Base-by-base conservation (phyloP, 352 stramenopile genomes). In the Blastocystis sp. region DNA sequence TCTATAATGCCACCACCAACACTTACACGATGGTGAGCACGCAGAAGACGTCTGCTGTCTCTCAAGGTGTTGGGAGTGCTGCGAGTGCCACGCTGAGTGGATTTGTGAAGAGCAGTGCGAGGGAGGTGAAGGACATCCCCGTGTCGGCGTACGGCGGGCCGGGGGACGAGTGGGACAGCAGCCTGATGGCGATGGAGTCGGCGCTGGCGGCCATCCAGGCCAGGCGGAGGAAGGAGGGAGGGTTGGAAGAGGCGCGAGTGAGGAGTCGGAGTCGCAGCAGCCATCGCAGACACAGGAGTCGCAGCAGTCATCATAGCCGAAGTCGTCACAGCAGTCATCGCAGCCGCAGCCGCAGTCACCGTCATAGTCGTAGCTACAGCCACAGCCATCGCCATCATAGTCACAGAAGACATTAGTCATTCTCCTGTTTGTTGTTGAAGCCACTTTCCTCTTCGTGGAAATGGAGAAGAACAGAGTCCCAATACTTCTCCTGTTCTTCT, bases 141-240 rank as follows among this genome's bases (percentile, higher is more conserved):
- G 74, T 84, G 61, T 41, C 74, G 2, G 66, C 52, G n/a, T 84
- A 84, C 48, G 74, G 74, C 40, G 74, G 74, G 34, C 74, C 74
- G 17, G 74, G 69, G 67, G 74, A 84, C 48, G 74, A 84, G 53
- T 84, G 74, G 74, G 74, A 84, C 53, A 84, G 74, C 34, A 84
- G 74, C 28, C 45, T 59, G 60, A 84, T 84, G 74, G 74, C 74
- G n/a, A 62, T 84, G 4, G 74, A 84, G 45, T 69, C 52, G 38
- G 74, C 74, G 21, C n/a, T 84, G 23, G 74, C 74, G 19, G 74
- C 74, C 17, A 84, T 84, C 56, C 74, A 62, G 9, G 74, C 74
- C 19, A 28, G 74, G 28, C 43, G 52, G 41, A 62, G 40, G 38
- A 59, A 70, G 17, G 23, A 17, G 48, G 48, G 48, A 56, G 14